These are phyloP conservation scores for Coniochaeta sp. DNA, from an alignment of 2,329 filamentous ascomycete species.

Conservation along the genomic window DNA sequence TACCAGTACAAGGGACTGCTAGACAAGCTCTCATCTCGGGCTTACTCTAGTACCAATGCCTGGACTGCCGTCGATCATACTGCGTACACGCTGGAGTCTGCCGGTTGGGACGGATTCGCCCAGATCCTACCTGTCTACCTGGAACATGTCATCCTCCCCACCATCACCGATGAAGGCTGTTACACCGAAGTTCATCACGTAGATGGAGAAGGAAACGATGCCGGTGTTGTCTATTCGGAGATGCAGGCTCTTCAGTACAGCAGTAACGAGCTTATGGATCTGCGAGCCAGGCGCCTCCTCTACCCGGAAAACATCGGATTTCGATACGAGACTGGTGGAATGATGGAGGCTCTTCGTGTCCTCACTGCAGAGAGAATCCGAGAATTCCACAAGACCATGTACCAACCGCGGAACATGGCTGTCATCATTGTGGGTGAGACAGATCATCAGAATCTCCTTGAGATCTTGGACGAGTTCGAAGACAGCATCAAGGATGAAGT, in stretches of 20 bases:
- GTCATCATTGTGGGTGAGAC: conserved; percentile 89
- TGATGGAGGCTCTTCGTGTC: conserved; percentile 85
- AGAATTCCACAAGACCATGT: conserved; percentile 94
- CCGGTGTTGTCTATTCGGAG: conserved; percentile 95
- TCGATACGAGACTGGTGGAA: conserved; percentile 94
- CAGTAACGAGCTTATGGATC: conserved; percentile 77
- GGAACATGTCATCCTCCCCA: conserved; percentile 87
- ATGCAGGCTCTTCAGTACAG: conserved; percentile 95
- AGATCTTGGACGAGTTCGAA: conserved; percentile 83
- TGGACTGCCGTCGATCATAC: conserved; percentile 98
- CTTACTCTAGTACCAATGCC: conserved; percentile 91
- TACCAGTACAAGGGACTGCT: conserved; percentile 94
- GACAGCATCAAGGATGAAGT: conserved; percentile 77
- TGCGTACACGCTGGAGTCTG: conserved; percentile 89
- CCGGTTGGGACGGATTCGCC: conserved; percentile 94
- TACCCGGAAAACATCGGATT: conserved; percentile 90
- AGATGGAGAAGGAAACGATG: conserved; percentile 88
- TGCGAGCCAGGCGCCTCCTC: conserved; percentile 68
- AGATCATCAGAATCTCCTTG: conserved; percentile 70
- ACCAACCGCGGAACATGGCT: conserved; percentile 92
- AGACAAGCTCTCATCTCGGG: conserved; percentile 86
- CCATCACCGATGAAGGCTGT: conserved; percentile 85
- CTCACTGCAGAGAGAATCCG: conserved; percentile 85
- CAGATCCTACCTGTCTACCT: conserved; percentile 92
- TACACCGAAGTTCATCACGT: conserved; percentile 96